Conservation (phyloP, 2,329 filamentous ascomycete species). For the Fusarium ramigenum region DNA sequence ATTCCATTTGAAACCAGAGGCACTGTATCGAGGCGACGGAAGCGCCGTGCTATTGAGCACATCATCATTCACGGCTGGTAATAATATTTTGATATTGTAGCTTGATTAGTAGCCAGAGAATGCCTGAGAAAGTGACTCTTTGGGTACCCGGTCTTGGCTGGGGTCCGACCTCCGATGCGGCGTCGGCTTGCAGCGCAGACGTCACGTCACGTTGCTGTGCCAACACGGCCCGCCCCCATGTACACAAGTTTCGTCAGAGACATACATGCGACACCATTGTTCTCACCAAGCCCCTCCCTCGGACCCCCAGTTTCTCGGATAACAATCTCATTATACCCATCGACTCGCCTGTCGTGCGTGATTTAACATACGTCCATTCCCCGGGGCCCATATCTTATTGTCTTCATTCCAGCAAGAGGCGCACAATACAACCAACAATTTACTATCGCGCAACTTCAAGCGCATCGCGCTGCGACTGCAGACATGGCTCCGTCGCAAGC, state of each 20-base stretch:
- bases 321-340: slow-evolving; percentile 25
- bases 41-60: slow-evolving; percentile 8
- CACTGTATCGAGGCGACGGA: neutral
- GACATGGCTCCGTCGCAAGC: slow-evolving; percentile 46
- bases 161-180: slow-evolving; percentile 21
- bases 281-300: slow-evolving; percentile 12
- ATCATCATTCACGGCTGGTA: slow-evolving; percentile 11
- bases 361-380: neutral
- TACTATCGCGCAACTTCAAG: slow-evolving; percentile 9
- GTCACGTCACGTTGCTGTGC: slow-evolving; percentile 41
- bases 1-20: neutral
- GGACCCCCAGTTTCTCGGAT: slow-evolving; percentile 21
- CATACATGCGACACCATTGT: slow-evolving; percentile 23
- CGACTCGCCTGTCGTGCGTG: neutral
- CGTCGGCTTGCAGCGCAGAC: slow-evolving; percentile 3
- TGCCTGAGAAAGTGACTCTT: slow-evolving; percentile 24
- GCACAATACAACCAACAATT: slow-evolving; percentile 3
- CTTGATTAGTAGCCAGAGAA: neutral
- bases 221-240: slow-evolving; percentile 29
- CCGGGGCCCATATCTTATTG: neutral
- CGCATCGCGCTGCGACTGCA: slow-evolving; percentile 21
- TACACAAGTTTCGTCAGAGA: slow-evolving; percentile 33
- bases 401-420: slow-evolving; percentile 22
- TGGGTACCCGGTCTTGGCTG: neutral
- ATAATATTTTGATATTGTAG: neutral